phyloP scores from a whole-genome alignment of 2,329 filamentous ascomycete species.

The Cladophialophora immunda region DNA sequence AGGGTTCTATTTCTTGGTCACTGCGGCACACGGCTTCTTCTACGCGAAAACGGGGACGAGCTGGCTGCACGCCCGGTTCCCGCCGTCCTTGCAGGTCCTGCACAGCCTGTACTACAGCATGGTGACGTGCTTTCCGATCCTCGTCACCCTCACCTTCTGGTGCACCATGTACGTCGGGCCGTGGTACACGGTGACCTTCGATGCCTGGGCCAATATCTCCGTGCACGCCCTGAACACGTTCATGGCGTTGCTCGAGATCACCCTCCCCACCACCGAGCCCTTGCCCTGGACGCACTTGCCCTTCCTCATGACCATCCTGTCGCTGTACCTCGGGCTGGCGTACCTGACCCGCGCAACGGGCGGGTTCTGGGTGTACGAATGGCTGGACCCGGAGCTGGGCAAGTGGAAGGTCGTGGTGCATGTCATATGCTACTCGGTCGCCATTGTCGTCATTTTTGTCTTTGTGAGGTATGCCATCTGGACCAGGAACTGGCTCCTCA shows the following conservation, averaged over 20 bases:
- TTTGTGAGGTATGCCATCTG: slow-evolving; percentile 5
- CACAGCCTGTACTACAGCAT: slow-evolving; percentile 60
- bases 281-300: slow-evolving; percentile 71
- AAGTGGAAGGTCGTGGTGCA: slow-evolving; percentile 1
- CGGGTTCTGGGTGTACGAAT: slow-evolving; percentile 78
- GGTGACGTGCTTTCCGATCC: slow-evolving; percentile 69
- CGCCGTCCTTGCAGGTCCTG: not conserved
- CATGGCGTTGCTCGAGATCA: slow-evolving; percentile 78
- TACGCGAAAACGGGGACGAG: not conserved
- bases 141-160: slow-evolving; percentile 78
- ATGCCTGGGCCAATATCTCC: slow-evolving; percentile 65
- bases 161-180: slow-evolving; percentile 61
- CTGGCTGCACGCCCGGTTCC: not conserved
- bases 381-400: slow-evolving; percentile 68
- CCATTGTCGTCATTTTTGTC: slow-evolving; percentile 3
- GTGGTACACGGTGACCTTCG: slow-evolving; percentile 63
- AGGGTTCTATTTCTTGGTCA: slow-evolving; percentile 4
- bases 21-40: not conserved
- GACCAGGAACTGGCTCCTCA: slow-evolving; percentile 4
- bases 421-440: not conserved
- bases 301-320: slow-evolving; percentile 73
- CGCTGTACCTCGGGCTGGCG: slow-evolving; percentile 76
- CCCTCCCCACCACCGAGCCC: slow-evolving; percentile 71
- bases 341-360: slow-evolving; percentile 75
- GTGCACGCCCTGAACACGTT: slow-evolving; percentile 77